Base-by-base conservation (phyloP, 768 basidiomycete species). In the Leccinum fibrillosum region DNA sequence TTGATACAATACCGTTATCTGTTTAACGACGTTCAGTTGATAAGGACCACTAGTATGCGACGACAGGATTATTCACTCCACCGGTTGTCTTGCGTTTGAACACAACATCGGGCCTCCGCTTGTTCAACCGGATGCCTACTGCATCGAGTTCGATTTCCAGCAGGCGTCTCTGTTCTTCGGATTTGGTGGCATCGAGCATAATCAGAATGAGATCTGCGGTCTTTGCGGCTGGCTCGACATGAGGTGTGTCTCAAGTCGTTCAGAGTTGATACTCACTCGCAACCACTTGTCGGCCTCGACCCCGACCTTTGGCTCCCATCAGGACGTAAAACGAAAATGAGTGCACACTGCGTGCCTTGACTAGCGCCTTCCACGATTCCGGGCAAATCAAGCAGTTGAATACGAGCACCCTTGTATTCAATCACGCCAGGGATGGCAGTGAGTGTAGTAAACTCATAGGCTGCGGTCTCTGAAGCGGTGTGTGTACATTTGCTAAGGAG, bases 381-480 rank as follows among this genome's bases (percentile, higher is more conserved):
- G 2, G 95, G 95, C 32, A 98, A 77, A 83, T 98, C 95, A 15
- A 98, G 82, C 47, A 98, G 81, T 70, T 99, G 97, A 56, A 98
- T 94, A 45, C 92, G 82, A 2, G 89, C 88, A 28, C 97, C 97
- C 72, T 96, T 87, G 71, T 98, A 91, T 67, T 98, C 95, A 17
- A 98, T 85, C 3, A 98, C 97, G 51, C 97, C 97, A 35, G 97
- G 96, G 60, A 99, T 98, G 10, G 97, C 96, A 10, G 90, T 92
- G 32, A 96, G 81, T 4, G 92, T 96, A 3, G 94, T 97, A 74
- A 97, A 98, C 71, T 98, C 95, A 69, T 97, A 98, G 11, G 93
- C 91, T 13, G 95, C 97, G 0, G 90, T 77, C 66, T 89, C 89
- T 4, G 91, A 94, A 47, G 83, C 85, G 0, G 97, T 99, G 63